These are phyloP conservation scores for Puccinia novopanici DNA, from an alignment of 1,284 basidiomycete species.

Conservation along the genomic window DNA sequence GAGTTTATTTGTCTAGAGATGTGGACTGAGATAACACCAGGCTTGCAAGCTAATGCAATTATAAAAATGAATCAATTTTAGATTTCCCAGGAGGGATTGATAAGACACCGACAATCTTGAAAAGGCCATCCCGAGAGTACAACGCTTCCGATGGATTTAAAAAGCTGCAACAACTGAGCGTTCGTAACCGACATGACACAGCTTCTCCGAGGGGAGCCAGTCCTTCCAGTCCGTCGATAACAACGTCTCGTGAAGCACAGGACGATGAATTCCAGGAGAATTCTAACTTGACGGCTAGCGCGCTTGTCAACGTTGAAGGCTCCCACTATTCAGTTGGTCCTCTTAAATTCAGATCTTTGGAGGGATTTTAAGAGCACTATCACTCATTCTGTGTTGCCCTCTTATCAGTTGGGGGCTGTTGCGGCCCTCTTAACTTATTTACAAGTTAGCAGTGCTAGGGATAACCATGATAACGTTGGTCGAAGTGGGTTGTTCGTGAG, in stretches of 20 bases:
- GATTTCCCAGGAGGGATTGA: slow-evolving; percentile 19
- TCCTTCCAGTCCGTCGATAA: slow-evolving; percentile 15
- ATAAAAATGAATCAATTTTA: background rate
- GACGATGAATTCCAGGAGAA: slow-evolving; percentile 12
- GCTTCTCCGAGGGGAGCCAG: no score
- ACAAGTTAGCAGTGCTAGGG: background rate
- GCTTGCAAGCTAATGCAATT: no score
- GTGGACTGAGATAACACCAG: background rate
- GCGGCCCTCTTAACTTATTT: slow-evolving; percentile 43
- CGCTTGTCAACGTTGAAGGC: slow-evolving; percentile 32
- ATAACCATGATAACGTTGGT: background rate
- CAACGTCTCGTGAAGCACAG: background rate
- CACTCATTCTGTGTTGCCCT: background rate
- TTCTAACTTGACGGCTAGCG: slow-evolving; percentile 31
- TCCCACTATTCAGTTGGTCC: slow-evolving; percentile 20
- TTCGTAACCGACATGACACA: background rate
- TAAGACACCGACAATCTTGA: slow-evolving; percentile 12
- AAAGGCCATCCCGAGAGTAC: slow-evolving; percentile 42
- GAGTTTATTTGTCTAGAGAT: background rate
- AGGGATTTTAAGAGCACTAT: background rate
- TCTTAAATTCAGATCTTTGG: background rate
- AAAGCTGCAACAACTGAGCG: slow-evolving; percentile 22
- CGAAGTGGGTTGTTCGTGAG: slow-evolving; percentile 25
- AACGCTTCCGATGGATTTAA: slow-evolving; percentile 24
- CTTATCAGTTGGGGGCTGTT: slow-evolving; percentile 20